Percentiles rank a stretch among this genome's conserved stretches.
Evolutionary conservation across 192 early-diverging fungal species (phyloP).

Genomic region (Umbelopsis sp.): DNA sequence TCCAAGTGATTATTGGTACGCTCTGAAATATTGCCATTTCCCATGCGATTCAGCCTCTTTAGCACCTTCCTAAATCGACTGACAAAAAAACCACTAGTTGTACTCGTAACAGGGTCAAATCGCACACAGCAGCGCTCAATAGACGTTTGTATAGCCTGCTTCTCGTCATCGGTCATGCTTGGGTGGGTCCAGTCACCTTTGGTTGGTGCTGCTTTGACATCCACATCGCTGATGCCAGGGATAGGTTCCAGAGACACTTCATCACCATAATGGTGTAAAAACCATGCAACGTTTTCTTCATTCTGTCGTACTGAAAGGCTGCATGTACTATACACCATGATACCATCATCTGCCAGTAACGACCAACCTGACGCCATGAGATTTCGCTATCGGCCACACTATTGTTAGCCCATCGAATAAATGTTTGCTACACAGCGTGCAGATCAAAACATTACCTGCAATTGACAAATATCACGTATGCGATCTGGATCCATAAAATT

Average conservation of each 20-base stretch:
- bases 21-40: no score
- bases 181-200: constrained; percentile 16
- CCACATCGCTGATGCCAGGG: constrained; percentile 41
- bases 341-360: constrained; percentile 71
- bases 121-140: constrained; percentile 50
- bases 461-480: constrained; percentile 54
- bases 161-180: neutral
- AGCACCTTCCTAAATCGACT: constrained; percentile 68
- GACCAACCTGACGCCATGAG: constrained; percentile 79
- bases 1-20: no score
- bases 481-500: constrained; percentile 70
- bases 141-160: constrained; percentile 21
- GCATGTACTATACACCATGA: constrained; percentile 90
- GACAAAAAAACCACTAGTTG: constrained; percentile 81
- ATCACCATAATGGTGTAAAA: constrained; percentile 50
- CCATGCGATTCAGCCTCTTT: neutral
- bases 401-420: no score
- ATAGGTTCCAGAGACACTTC: constrained; percentile 59
- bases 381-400: constrained; percentile 39
- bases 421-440: no score
- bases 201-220: constrained; percentile 27
- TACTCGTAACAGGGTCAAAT: constrained; percentile 66
- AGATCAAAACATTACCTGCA: constrained; percentile 55
- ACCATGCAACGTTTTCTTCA: constrained; percentile 82
- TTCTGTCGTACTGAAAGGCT: constrained; percentile 79